Evolutionary conservation across 441 rosid species (phyloP), one percentile per base, ranked within the genome.

Genomic region (Pelargonium citronellum): DNA sequence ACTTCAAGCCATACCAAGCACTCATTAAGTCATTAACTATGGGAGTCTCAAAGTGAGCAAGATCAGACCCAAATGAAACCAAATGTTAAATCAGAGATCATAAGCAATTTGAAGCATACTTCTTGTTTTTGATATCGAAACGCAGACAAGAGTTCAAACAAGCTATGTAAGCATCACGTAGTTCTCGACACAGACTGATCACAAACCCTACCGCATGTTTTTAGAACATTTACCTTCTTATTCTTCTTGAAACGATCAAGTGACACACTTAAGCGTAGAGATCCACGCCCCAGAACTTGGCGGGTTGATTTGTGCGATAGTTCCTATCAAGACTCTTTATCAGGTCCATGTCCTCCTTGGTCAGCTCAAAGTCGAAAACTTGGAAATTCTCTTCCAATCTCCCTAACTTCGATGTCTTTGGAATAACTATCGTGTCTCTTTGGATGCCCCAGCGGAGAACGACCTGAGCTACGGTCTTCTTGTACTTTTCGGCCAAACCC

Each of bases 391-490:
- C 95, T 71, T 86, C 75, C 82, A 93, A 67, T 79, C 98, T 91
- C 78, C 80, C 85, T 2, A 79, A 67, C 73, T 88, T 91, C 1
- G 96, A 87, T 44, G 93, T 73, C 80, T 93, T 93, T 5, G 98
- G 98, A 66, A 93, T 88, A 24, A 93, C 89, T 12, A 73, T 95
- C 0, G 91, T 88, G 83, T 89, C 80, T 27, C 91, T 85, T 61
- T 93, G 98, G 63, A 91, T 84, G 76, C 91, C 96, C 98, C 98
- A 91, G 64, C 85, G 84, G 16, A 93, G 93, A 65, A 80, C 93
- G 44, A 87, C 77, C 77, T 91, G 97, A 49, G 97, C 93, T 27
- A 77, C 86, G 15, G 89, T 89, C 83, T 83, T 91, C 74, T 87
- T 80, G 82, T 93, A 87, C 77, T 89, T 91, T 73, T 84, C 85